Base-by-base conservation (phyloP, 106 monocot species). In the Dendrobium officinale region DNA sequence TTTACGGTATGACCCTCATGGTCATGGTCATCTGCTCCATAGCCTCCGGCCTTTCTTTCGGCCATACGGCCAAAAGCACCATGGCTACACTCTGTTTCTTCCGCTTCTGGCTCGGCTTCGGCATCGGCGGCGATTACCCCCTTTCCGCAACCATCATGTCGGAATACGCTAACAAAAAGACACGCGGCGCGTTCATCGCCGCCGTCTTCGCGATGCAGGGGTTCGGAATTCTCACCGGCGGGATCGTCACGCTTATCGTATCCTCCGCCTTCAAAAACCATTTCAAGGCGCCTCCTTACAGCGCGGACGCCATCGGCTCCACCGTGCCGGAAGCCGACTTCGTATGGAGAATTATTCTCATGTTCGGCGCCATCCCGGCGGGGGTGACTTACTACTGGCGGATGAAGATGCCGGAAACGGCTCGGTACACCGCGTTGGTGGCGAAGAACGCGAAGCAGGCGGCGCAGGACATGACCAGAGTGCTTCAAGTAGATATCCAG, bases 71-170 rank as follows among this genome's bases (percentile, higher is more conserved):
- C 59, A 75, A 55, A 7, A 19, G 17, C 42, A 27, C 45, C 59
- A 81, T 81, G 5, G 22, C 59, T 6, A 90, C 90, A 22, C 88
- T 93, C 47, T 90, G 93, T 80, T 90, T 93, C 90, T 90, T 93
- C 86, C 90, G 90, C 66, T 93, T 93, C 86, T 93, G 93, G 93
- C 86, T 90, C 48, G 93, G 93, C 27, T 90, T 93, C 77, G 93
- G 93, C 68, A 87, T 93, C 81, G 93, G 93, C 44, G 90, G 93
- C 17, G 93, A 93, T 72, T 93, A 93, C 79, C 93, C 93, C 1
- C 86, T 93, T 2, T 88, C 88, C 41, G 93, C 93, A 81, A 93
- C 93, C 79, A 93, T 93, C 85, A 93, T 93, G 93, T 93, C 93
- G 1, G 93, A 93, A 80, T 93, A 93, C 82, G 90, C 93, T 77